These are phyloP conservation scores for Omphalotus olearius DNA, from an alignment of 1,284 basidiomycete species.

Conservation along the genomic window DNA sequence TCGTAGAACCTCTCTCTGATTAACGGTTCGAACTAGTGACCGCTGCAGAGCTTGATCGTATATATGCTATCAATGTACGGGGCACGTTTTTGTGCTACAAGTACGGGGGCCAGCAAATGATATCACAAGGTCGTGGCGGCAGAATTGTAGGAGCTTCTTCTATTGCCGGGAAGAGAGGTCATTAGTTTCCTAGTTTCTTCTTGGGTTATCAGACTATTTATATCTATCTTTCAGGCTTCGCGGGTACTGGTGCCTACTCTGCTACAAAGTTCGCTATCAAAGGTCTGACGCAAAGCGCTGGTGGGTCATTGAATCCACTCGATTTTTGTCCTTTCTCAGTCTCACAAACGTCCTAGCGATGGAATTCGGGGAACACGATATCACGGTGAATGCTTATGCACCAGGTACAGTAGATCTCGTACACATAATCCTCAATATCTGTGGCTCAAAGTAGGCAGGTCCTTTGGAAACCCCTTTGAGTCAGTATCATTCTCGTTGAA, in stretches of 20 bases:
- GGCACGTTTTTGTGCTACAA: conserved; percentile 24
- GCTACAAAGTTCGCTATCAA: conserved; percentile 11
- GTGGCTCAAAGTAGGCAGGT: neutral
- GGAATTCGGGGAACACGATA: conserved; percentile 5
- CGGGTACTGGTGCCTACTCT: conserved; percentile 5
- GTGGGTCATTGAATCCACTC: neutral
- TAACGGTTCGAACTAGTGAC: conserved; percentile 2
- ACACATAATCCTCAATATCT: too few species aligned
- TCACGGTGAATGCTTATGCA: conserved; percentile 12
- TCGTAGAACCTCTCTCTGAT: conserved; percentile 26
- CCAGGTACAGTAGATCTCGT: neutral
- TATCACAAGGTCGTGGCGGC: conserved; percentile 29
- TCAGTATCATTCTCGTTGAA: neutral
- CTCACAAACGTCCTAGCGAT: neutral
- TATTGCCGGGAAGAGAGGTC: conserved; percentile 29
- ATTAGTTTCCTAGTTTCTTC: neutral
- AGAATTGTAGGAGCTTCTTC: conserved; percentile 35
- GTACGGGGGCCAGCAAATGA: conserved; percentile 26
- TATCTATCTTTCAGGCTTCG: neutral
- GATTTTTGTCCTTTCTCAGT: neutral
- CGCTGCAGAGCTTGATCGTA: conserved; percentile 15
- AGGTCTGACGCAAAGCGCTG: conserved; percentile 10
- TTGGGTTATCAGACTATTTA: neutral
- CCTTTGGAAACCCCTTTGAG: neutral
- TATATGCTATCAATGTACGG: conserved; percentile 14